Evolutionary conservation across 108 stramenopile species (phyloP).

Genomic region (Nitzschia sp.): DNA sequence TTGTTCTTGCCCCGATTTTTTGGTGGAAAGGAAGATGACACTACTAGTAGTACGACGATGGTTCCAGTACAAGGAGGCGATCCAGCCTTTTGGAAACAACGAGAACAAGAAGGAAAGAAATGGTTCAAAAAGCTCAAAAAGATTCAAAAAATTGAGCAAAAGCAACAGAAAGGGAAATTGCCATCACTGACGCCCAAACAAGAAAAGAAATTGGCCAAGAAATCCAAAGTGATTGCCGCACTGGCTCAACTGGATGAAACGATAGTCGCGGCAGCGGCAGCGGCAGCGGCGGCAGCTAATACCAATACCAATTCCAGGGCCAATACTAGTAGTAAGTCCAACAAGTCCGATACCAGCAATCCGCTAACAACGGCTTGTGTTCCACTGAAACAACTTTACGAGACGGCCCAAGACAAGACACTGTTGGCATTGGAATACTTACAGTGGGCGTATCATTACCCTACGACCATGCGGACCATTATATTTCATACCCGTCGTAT

Average conservation of each 20-base stretch:
- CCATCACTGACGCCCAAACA: conserved; percentile 22
- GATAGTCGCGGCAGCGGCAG: too few species aligned
- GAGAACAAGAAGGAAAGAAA: conserved; percentile 39
- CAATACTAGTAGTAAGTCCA: too few species aligned
- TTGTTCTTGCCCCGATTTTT: conserved; percentile 68
- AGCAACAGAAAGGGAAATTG: conserved; percentile 17
- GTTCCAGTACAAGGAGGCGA: conserved; percentile 24
- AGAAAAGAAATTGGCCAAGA: conserved; percentile 37
- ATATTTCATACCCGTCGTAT: conserved; percentile 89
- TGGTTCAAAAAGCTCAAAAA: conserved; percentile 63
- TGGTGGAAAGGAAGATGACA: conserved; percentile 4
- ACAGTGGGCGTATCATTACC: conserved; percentile 60
- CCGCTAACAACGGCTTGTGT: neutral
- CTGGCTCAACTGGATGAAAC: conserved; percentile 21
- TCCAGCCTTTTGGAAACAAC: neutral
- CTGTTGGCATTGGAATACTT: conserved; percentile 82
- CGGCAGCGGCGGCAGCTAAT: too few species aligned
- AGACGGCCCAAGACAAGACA: conserved; percentile 35
- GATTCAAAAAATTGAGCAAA: conserved; percentile 52
- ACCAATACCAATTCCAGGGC: too few species aligned
- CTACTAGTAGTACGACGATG: neutral
- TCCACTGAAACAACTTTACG: conserved; percentile 47
- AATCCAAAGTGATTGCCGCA: conserved; percentile 45
- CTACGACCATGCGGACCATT: conserved; percentile 77
- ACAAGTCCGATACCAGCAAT: neutral